Base-by-base conservation (phyloP, 1,284 basidiomycete species). In the Neonothopanus nambi region DNA sequence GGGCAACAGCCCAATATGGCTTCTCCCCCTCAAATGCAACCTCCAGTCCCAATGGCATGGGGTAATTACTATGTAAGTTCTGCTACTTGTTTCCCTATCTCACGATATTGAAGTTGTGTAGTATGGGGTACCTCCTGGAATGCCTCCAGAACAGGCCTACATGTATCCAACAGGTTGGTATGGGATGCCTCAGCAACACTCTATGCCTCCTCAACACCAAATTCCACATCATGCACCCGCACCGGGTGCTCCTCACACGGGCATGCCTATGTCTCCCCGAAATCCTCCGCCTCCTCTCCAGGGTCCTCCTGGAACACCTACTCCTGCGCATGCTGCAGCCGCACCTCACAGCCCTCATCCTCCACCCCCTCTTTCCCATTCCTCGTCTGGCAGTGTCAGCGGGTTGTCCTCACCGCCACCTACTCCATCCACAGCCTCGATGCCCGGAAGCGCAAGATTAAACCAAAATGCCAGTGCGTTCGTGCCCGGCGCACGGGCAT, bases 391-490 rank as follows among this genome's bases (percentile, higher is more conserved):
- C 40, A 79, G 70, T 52, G 74, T 82, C 13, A 71, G 70, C 51
- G 70, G 70, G 38, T 63, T 87, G 5, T 77, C 83, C 2, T 85
- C 87, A 0, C 84, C 87, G 1, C 86, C 87, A n/a, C 76, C 85
- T 4, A 87, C 87, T 2, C 84, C 86, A 2, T 77, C 82, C 1
- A 28, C 52, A 5, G 70, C 80, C 0, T 60, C 76, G 6, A 67
- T 71, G n/a, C 70, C 68, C 8, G 63, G 69, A 11, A 65, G 62
- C 43, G 72, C 67, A 46, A 72, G 78, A 9, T 72, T 89, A 51
- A 88, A 84, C 63, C 78, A 79, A 7, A 77, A 76, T 61, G 87
- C 87, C 0, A 78, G 68, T 54, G 64, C 85, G 1, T 90, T 90
- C 64, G 80, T 88, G 13, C 87, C 88, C 5, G 57, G 55, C 51